Evolutionary conservation across 108 stramenopile genomes (phyloP).

Genomic region (Licmophora abbreviata): DNA sequence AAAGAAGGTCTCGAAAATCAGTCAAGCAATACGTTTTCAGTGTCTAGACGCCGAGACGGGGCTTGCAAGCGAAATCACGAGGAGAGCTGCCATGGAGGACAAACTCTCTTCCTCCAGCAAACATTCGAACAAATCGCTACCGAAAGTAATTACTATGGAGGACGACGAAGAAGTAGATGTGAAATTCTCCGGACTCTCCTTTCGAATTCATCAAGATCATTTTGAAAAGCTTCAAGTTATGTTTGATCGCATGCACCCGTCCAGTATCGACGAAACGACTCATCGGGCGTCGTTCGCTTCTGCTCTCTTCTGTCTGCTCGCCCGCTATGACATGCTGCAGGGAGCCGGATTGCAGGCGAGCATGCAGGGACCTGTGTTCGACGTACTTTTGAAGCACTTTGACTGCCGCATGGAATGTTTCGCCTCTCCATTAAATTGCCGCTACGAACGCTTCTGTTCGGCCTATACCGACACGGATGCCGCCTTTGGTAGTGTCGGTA

Average conservation of each 20-base stretch:
- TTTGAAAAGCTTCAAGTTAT: slow-evolving; percentile 48
- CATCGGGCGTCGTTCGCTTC: slow-evolving; percentile 22
- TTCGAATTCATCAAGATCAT: slow-evolving; percentile 52
- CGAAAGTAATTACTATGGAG: no score
- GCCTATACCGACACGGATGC: slow-evolving; percentile 78
- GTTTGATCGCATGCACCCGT: slow-evolving; percentile 21
- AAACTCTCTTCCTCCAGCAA: no score
- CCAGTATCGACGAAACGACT: slow-evolving; percentile 1
- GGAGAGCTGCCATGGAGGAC: no score
- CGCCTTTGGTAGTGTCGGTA: slow-evolving; percentile 65
- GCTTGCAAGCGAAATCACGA: no score
- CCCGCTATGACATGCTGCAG: slow-evolving; percentile 70
- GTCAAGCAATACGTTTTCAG: no score
- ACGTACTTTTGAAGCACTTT: slow-evolving; percentile 49
- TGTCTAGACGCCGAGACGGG: no score
- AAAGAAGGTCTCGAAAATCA: not conserved
- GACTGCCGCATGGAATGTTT: slow-evolving; percentile 80
- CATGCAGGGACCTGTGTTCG: slow-evolving; percentile 63
- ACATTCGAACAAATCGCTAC: no score
- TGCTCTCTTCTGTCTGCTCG: slow-evolving; percentile 47
- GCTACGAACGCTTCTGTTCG: slow-evolving; percentile 44
- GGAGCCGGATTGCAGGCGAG: slow-evolving; percentile 86
- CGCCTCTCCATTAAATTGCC: slow-evolving; percentile 86
- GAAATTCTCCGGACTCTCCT: slow-evolving; percentile 44
- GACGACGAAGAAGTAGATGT: no score